These are phyloP conservation scores for Oryza longistaminata DNA, from an alignment of 176 grass and related monocot species.

Conservation along the genomic window DNA sequence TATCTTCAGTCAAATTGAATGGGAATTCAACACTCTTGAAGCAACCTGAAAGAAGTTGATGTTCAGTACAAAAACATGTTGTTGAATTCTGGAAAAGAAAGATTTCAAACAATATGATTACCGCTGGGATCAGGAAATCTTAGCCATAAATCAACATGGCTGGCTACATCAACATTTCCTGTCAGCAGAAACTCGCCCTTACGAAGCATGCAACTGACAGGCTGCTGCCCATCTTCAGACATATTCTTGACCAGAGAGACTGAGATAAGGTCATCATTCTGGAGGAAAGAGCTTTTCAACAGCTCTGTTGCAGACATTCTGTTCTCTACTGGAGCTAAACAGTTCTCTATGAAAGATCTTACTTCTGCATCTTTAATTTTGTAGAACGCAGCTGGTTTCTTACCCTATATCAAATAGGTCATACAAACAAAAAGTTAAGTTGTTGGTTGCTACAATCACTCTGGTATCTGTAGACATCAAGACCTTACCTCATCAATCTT, in stretches of 20 bases:
- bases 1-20: constrained; percentile 40
- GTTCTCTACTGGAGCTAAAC: constrained; percentile 43
- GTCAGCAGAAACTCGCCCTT: constrained; percentile 41
- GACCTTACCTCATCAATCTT: constrained; percentile 53
- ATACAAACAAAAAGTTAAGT: not conserved
- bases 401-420: constrained; percentile 34
- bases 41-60: constrained; percentile 36
- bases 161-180: constrained; percentile 12
- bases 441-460: not conserved
- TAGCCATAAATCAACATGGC: constrained; percentile 28
- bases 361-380: constrained; percentile 51
- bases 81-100: not conserved
- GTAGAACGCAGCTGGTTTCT: constrained; percentile 49
- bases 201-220: constrained; percentile 24
- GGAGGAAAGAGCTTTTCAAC: constrained; percentile 49
- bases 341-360: constrained; percentile 57
- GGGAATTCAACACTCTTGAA: constrained; percentile 32
- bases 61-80: not conserved
- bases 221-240: constrained; percentile 3
- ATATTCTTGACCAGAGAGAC: constrained; percentile 36
- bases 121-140: constrained; percentile 47
- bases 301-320: constrained; percentile 39
- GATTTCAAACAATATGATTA: constrained; percentile 4
- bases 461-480: not conserved
- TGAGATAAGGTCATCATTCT: constrained; percentile 31